phyloP scores from a whole-genome alignment of 495 filamentous ascomycete species.

The Penicillium parvum region DNA sequence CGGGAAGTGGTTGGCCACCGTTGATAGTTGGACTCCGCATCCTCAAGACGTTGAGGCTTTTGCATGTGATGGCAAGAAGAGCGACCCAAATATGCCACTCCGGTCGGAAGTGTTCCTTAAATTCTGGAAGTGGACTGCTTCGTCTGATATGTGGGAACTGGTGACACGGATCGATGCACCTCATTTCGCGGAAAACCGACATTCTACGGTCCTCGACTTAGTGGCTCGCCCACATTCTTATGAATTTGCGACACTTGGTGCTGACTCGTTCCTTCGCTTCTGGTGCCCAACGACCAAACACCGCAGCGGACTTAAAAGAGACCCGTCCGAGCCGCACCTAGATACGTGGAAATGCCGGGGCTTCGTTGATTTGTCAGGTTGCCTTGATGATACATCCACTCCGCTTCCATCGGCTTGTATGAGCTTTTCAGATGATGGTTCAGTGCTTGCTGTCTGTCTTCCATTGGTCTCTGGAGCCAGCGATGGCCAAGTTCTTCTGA shows the following conservation, averaged over 20 bases:
- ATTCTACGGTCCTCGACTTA: slow-evolving; percentile 64
- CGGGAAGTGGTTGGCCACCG: slow-evolving; percentile 85
- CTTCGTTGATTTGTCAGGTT: slow-evolving; percentile 48
- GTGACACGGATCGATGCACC: slow-evolving; percentile 78
- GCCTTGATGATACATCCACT: slow-evolving; percentile 33
- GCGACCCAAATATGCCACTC: slow-evolving; percentile 12
- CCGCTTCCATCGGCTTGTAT: slow-evolving; percentile 36
- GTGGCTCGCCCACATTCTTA: slow-evolving; percentile 57
- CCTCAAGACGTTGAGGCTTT: slow-evolving; percentile 55
- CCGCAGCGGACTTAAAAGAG: slow-evolving; percentile 57
- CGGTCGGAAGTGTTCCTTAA: slow-evolving; percentile 73
- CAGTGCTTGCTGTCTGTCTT: slow-evolving; percentile 64
- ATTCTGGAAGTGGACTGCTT: slow-evolving; percentile 77
- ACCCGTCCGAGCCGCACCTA: slow-evolving; percentile 47
- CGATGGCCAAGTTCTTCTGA: slow-evolving; percentile 29
- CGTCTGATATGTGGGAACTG: slow-evolving; percentile 62
- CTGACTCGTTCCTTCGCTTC: slow-evolving; percentile 68
- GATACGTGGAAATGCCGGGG: slow-evolving; percentile 70
- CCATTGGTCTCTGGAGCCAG: slow-evolving; percentile 21
- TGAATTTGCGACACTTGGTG: slow-evolving; percentile 79
- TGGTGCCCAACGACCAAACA: slow-evolving; percentile 69
- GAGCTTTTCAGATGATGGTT: slow-evolving; percentile 82
- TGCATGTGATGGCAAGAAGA: slow-evolving; percentile 36
- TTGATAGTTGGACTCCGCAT: slow-evolving; percentile 84
- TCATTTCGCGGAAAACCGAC: slow-evolving; percentile 52